Conservation (phyloP, 2,329 filamentous ascomycete species). For the Colletotrichum spaethianum region DNA sequence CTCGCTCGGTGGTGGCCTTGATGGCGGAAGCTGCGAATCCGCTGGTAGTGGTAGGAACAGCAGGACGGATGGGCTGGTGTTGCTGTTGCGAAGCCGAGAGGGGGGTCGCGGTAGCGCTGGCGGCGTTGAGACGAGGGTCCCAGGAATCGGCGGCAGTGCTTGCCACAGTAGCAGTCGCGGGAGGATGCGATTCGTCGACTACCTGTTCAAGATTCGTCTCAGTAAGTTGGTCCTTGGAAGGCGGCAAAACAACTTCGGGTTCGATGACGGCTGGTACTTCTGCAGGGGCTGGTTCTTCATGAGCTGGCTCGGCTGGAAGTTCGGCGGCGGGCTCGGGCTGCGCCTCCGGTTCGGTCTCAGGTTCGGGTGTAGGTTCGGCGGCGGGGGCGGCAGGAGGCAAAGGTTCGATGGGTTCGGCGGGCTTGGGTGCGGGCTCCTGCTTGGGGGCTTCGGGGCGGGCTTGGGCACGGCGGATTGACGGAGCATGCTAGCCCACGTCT, state of each 20-base stretch:
- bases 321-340: constrained; percentile 53
- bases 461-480: constrained; percentile 72
- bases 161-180: constrained; percentile 84
- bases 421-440: constrained; percentile 62
- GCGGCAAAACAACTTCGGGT: constrained; percentile 71
- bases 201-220: constrained; percentile 94
- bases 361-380: constrained; percentile 43
- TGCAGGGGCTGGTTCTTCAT: constrained; percentile 47
- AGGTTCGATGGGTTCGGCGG: constrained; percentile 61
- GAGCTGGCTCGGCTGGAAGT: constrained; percentile 45
- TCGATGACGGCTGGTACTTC: constrained; percentile 57
- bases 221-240: constrained; percentile 87
- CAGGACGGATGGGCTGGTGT: constrained; percentile 70
- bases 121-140: constrained; percentile 75
- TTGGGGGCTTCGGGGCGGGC: constrained; percentile 67
- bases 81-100: constrained; percentile 75
- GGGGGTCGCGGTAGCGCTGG: constrained; percentile 76
- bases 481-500: constrained; percentile 85
- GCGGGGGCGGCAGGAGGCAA: constrained; percentile 45
- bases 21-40: constrained; percentile 86
- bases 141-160: constrained; percentile 92
- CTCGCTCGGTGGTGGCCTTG: constrained; percentile 78
- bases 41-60: constrained; percentile 54
- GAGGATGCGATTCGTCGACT: constrained; percentile 83
- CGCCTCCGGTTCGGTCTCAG: constrained; percentile 57